Percentiles rank a stretch among this genome's conserved stretches.
Evolutionary conservation across 371 early-diverging fungal species (phyloP).

Genomic region (Batkoa obscura): DNA sequence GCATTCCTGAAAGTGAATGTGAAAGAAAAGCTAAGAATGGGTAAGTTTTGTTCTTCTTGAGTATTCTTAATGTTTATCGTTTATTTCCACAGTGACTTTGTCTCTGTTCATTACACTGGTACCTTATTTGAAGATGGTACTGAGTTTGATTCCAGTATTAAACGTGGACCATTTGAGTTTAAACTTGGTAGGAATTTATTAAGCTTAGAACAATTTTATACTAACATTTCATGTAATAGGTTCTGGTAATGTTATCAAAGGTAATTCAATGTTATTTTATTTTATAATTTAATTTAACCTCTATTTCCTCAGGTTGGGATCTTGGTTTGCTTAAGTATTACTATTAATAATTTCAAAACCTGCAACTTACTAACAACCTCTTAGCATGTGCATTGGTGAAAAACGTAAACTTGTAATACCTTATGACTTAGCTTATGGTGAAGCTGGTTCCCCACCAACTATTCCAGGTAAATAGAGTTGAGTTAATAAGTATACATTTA

Average conservation of each 20-base stretch:
- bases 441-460: background rate
- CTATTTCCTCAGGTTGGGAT: constrained; percentile 38
- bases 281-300: background rate
- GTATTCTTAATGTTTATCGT: background rate
- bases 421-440: constrained; percentile 16
- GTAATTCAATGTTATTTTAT: constrained; percentile 3
- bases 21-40: constrained; percentile 21
- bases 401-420: constrained; percentile 38
- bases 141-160: constrained; percentile 58
- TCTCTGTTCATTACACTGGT: constrained; percentile 69
- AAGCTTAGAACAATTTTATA: no score
- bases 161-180: constrained; percentile 57
- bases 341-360: background rate
- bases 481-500: background rate
- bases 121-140: constrained; percentile 41
- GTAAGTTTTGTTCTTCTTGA: constrained; percentile 11
- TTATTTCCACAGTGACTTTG: constrained; percentile 22
- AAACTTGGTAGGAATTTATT: constrained; percentile 42
- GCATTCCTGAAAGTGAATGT: constrained; percentile 23
- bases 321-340: constrained; percentile 42
- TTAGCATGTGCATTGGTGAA: constrained; percentile 39
- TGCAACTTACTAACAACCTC: no score
- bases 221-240: constrained; percentile 11
- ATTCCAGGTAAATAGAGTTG: constrained; percentile 2
- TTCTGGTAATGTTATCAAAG: constrained; percentile 37